Base-by-base conservation (phyloP, 1,284 basidiomycete species). In the Mycena citricolor region DNA sequence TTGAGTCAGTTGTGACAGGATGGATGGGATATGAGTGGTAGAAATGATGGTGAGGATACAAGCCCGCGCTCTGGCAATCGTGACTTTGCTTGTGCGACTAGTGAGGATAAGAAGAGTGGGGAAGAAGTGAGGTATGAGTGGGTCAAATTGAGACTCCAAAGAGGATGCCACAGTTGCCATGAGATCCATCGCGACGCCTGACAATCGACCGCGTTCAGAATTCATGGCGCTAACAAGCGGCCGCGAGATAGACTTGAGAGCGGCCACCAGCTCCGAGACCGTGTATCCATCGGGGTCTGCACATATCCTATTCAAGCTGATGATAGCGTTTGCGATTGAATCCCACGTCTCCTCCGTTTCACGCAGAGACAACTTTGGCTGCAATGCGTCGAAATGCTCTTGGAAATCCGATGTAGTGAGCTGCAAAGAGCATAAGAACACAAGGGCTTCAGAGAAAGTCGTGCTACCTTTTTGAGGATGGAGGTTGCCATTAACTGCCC, bases 261-360 rank as follows among this genome's bases (percentile, higher is more conserved):
- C 65, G 13, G 68, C 55, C 25, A 81, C 65, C 47, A 89, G 67
- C 31, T 85, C 79, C 3, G 69, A 52, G 19, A 81, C 70, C 41
- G 74, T 77, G 23, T 79, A 73, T 48, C 70, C 73, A 13, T 73
- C 80, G 25, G 78, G 80, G 40, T 77, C 73, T 30, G 74, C 69
- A 51, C 77, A 78, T n/a, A 86, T 63, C n/a, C 66, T 65, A 8
- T 70, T 70, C 29, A 92, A 66, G 8, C 70, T 64, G 23, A 62
- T 57, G 29, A 92, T 60, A 5, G 73, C 73, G 32, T 74, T 70
- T 6, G 75, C 65, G 29, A 93, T 87, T n/a, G 67, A 70, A 43
- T 91, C 86, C 90, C 90, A 93, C 3, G 79, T 81, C 29, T 93
- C 87, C 61, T 93, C 90, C 2, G 84, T 82, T 65, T 93, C 90